Base-by-base conservation (phyloP, 352 stramenopile species). In the Pseudoperonospora humuli region DNA sequence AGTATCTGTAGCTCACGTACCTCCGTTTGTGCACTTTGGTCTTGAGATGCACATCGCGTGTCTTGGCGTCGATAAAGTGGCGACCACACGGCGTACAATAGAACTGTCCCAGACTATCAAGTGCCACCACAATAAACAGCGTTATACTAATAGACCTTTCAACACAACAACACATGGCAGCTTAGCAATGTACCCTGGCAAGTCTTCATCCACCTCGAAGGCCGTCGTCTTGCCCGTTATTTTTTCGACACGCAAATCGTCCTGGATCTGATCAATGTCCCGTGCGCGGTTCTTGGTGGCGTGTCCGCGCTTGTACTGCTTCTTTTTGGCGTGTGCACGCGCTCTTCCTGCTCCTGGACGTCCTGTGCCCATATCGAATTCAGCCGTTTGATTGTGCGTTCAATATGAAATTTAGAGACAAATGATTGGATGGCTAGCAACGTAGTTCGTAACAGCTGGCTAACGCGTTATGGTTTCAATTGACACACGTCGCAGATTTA, bases 251-350 rank as follows among this genome's bases (percentile, higher is more conserved):
- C 54, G 61, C 43, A 93, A 37, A 39, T 93, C 81, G 70, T 93
- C 81, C 69, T 91, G 81, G 54, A 93, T 91, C 73, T 93, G 81
- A 43, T 93, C 81, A 9, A 93, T 67, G 35, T 93, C 81, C 21
- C 81, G 76, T 39, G 68, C 34, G 50, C 81, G 71, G 47, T 75
- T 81, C 62, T 90, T 91, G 46, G 81, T 93, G 38, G 75, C 64
- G 51, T 93, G 81, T 27, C 67, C 62, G 45, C 77, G 76, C 65
- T 88, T 89, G 76, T 91, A 93, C 39, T 83, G 63, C 49, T 89
- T 93, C 59, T 91, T 91, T 64, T 91, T 93, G 49, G 67, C 71
- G 61, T 84, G 73, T 14, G 72, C 61, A 42, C 77, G 63, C 57
- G 76, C 73, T 62, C 82, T 85, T 47, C 62, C 67, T 11, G 67